A percentile compares a stretch with the other conserved stretches of the same genome.
Evolutionary conservation across 805 yeast genomes (phyloP).

Genomic region (Ogataea populi-albae): DNA sequence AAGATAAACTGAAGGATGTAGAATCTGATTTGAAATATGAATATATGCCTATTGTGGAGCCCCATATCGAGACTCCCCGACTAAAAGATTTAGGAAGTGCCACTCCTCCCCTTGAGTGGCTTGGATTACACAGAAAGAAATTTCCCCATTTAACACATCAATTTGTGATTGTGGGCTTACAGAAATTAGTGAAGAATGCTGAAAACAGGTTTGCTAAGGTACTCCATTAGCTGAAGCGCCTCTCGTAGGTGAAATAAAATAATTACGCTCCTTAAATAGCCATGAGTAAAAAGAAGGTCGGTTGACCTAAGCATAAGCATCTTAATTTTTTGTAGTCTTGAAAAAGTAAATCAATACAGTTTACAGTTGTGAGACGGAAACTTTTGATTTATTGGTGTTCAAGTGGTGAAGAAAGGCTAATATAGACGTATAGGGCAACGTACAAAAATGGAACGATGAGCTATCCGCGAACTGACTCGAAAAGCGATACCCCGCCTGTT

Average conservation of each 20-base stretch:
- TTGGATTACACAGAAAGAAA: conserved; percentile 84
- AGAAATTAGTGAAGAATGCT: conserved; percentile 68
- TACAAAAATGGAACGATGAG: no score
- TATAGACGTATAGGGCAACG: no score
- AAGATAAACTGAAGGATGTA: conserved; percentile 44
- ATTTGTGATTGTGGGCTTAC: conserved; percentile 67
- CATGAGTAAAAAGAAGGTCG: no score
- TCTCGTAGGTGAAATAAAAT: no score
- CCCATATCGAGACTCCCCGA: conserved; percentile 85
- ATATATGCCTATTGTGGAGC: conserved; percentile 68
- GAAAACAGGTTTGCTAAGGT: conserved; percentile 51
- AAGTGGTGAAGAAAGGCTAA: no score
- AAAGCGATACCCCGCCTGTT: conserved; percentile 3
- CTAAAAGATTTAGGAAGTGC: conserved; percentile 91
- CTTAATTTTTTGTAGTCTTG: no score
- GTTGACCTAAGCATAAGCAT: no score
- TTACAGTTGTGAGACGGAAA: no score
- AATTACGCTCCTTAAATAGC: no score
- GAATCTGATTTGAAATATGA: conserved; percentile 45
- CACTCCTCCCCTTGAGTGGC: conserved; percentile 98
- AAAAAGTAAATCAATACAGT: no score
- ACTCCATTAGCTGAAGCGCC: conserved; percentile 41
- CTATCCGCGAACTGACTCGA: background rate
- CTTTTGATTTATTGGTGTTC: no score
- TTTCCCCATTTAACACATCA: conserved; percentile 89